Conservation (phyloP, 140 eudicot genomes). For the Flaveria floridana region DNA sequence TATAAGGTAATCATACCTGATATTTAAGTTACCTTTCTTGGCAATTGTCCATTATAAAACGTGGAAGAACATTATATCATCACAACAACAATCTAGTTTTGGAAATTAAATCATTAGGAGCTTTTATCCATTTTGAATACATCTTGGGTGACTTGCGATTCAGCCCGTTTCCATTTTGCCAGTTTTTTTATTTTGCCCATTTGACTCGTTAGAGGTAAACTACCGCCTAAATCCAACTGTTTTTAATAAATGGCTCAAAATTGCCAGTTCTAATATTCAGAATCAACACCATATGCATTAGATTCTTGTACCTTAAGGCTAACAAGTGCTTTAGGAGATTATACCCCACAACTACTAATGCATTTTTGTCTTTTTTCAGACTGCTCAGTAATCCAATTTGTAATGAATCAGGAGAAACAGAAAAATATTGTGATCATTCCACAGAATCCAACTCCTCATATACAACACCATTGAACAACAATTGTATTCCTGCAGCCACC, state of each 20-base stretch:
- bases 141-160: not conserved
- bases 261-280: not conserved
- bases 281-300: not conserved
- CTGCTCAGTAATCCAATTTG: slow-evolving; percentile 56
- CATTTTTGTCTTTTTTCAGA: slow-evolving; percentile 38
- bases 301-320: not conserved
- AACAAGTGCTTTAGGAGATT: not conserved
- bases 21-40: not conserved
- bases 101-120: not conserved
- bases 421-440: slow-evolving; percentile 38
- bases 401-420: slow-evolving; percentile 21
- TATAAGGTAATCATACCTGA: not conserved
- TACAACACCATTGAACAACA: slow-evolving; percentile 44
- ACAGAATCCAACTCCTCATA: slow-evolving; percentile 37
- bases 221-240: not conserved
- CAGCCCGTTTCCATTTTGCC: not conserved
- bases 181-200: not conserved
- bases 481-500: slow-evolving; percentile 37
- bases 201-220: not conserved
- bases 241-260: too few species aligned
- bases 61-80: not conserved
- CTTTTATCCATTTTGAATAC: not conserved
- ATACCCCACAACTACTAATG: slow-evolving; percentile 5
- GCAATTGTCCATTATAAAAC: not conserved
- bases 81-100: not conserved